These are phyloP conservation scores for Kalmanozyma brasiliensis DNA, from an alignment of 1,284 basidiomycete genomes.

Conservation along the genomic window DNA sequence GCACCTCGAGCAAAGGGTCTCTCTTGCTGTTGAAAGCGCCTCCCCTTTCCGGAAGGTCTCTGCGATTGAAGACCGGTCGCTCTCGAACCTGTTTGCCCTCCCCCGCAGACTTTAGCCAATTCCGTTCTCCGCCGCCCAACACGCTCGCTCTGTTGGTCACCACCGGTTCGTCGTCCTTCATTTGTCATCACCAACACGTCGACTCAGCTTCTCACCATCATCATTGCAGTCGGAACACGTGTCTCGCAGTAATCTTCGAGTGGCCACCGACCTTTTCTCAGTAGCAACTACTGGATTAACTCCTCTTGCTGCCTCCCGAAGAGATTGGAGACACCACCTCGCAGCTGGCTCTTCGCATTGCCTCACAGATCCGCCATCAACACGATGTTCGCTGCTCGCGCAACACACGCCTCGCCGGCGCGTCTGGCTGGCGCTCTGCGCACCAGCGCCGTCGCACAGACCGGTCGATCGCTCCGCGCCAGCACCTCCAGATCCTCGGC, in stretches of 20 bases:
- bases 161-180: too few species aligned
- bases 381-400: conserved; percentile 38
- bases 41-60: conserved; percentile 20
- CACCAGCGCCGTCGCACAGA: conserved; percentile 7
- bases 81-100: not conserved
- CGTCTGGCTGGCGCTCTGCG: conserved; percentile 38
- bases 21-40: conserved; percentile 26
- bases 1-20: not conserved
- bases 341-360: too few species aligned
- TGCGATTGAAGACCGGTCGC: conserved; percentile 4
- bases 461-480: conserved; percentile 28
- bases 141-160: too few species aligned
- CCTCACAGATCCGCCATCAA: too few species aligned
- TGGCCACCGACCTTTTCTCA: not conserved
- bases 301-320: too few species aligned
- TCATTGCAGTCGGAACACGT: not conserved
- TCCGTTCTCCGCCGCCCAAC: not conserved
- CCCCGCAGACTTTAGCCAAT: conserved; percentile 1
- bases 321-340: too few species aligned
- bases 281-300: too few species aligned
- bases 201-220: too few species aligned
- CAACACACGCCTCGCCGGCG: conserved; percentile 36
- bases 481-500: conserved; percentile 19
- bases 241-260: too few species aligned
- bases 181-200: too few species aligned